Evolutionary conservation across 2,329 filamentous ascomycete species (phyloP).

Genomic region (Tolypocladium tundrense): DNA sequence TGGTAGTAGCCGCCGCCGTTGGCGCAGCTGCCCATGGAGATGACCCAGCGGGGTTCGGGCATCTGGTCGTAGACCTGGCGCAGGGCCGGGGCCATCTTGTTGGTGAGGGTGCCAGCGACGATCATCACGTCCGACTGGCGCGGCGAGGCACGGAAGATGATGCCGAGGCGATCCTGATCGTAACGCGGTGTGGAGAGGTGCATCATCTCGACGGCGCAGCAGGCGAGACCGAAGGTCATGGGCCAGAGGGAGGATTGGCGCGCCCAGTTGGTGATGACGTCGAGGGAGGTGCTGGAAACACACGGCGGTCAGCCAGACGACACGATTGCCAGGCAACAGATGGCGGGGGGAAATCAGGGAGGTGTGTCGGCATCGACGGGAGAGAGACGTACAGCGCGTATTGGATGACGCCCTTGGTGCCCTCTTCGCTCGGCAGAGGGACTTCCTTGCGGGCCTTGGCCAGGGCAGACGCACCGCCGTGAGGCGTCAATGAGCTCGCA

Average conservation of each 20-base stretch:
- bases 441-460: constrained; percentile 58
- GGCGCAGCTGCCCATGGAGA: constrained; percentile 75
- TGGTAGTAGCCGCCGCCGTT: constrained; percentile 83
- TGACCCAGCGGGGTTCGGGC: constrained; percentile 82
- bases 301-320: constrained; percentile 2
- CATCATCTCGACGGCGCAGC: constrained; percentile 91
- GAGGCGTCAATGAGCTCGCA: constrained; percentile 45
- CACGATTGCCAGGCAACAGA: neutral
- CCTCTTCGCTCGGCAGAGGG: constrained; percentile 66
- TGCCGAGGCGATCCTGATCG: constrained; percentile 79
- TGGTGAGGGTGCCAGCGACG: constrained; percentile 83
- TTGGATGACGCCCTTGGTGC: constrained; percentile 71
- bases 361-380: neutral
- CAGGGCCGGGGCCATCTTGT: constrained; percentile 91
- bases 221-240: constrained; percentile 80
- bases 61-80: constrained; percentile 93
- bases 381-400: constrained; percentile 64
- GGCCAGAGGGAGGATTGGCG: constrained; percentile 80
- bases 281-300: constrained; percentile 56
- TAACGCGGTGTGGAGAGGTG: constrained; percentile 79
- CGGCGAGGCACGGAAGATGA: constrained; percentile 83
- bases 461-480: constrained; percentile 42
- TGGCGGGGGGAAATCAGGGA: neutral
- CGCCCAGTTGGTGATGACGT: constrained; percentile 74
- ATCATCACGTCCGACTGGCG: constrained; percentile 91